Base-by-base conservation (phyloP, 2,329 filamentous ascomycete species). In the Grosmannia penicillata region DNA sequence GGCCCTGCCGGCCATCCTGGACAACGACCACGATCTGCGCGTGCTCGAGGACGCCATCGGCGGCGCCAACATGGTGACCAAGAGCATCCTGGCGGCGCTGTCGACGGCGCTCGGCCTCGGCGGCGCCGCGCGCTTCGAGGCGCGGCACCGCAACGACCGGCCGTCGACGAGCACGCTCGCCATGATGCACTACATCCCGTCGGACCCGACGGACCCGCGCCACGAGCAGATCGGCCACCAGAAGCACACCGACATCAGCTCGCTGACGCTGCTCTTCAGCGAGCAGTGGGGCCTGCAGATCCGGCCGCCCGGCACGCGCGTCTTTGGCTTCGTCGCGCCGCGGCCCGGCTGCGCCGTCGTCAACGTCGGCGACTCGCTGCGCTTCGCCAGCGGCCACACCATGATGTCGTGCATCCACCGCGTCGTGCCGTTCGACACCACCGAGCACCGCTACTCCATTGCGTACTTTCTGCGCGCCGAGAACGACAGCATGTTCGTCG, bases 231-330 rank as follows among this genome's bases (percentile, higher is more conserved):
- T 69, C 46, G 66, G 66, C 19, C 66, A 71, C 55, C 62, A 69
- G 54, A 70, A 68, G 55, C 68, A 72, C 56, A 72, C 69, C 19
- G 69, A 73, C 55, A 65, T 72, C 53, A 63, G 65, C 50, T 64
- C 64, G 15, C 54, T 73, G 28, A 72, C 69, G 7, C 54, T 73
- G 33, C 60, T 74, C 30, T 72, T 73, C 59, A 62, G 56, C 48
- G 61, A 69, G 53, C 61, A 71, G 53, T 70, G 66, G 65, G 70
- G 70, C 7, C 62, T 75, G 23, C 70, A 75, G 53, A 61, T 73
- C 44, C 63, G 64, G 4, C 64, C 66, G 0, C 41, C 41, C 8
- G 41, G 41, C 23, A 31, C 57, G 8, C 55, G 58, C 24, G 59
- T 63, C 49, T 71, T 69, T 59, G 61, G 61, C 32, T 73, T 70